Evolutionary conservation across 2,329 filamentous ascomycete species (phyloP), one percentile per base, ranked within the genome.

Genomic region (Cytospora leucostoma): DNA sequence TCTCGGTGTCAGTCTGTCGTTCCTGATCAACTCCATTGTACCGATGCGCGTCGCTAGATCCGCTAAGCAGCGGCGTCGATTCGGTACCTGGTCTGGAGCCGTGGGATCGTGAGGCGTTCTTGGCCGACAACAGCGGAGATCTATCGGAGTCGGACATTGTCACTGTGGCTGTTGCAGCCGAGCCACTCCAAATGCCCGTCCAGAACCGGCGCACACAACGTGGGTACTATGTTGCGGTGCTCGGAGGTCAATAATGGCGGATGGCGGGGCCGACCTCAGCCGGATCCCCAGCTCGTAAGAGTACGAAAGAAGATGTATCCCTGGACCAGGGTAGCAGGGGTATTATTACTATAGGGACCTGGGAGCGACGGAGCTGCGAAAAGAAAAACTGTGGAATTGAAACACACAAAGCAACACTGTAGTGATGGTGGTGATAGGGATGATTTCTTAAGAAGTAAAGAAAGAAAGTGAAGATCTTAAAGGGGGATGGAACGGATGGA

Each of bases 31-130:
- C 72, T 56, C 75, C 76, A 66, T 79, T 75, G 68, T 80, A 78
- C 57, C 74, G 74, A 17, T 74, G 73, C 15, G 73, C 74, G 33
- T 71, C 70, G 55, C 74, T 71, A 21, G 75, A 71, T 63, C 74
- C 72, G 7, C 76, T 74, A 1, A 86, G 77, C 15, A 86, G 77
- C 19, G 83, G 83, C n/a, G 83, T 81, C n/a, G 79, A 77, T 68
- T 86, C 84, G 49, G 60, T 65, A 68, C 72, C 58, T 37, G 67
- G 21, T 66, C 70, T 60, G 63, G 70, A 60, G 54, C 69, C 65
- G 53, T 69, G 53, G 34, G 54, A 54, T 56, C 70, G 73, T 52
- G 69, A 68, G 38, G 70, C 74, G 52, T 65, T 69, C 40, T 75
- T 72, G 37, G 73, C 70, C 15, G 76, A 72, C 52, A 82, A 74